phyloP scores from a whole-genome alignment of 257 asterid species.

The Lycium barbarum region DNA sequence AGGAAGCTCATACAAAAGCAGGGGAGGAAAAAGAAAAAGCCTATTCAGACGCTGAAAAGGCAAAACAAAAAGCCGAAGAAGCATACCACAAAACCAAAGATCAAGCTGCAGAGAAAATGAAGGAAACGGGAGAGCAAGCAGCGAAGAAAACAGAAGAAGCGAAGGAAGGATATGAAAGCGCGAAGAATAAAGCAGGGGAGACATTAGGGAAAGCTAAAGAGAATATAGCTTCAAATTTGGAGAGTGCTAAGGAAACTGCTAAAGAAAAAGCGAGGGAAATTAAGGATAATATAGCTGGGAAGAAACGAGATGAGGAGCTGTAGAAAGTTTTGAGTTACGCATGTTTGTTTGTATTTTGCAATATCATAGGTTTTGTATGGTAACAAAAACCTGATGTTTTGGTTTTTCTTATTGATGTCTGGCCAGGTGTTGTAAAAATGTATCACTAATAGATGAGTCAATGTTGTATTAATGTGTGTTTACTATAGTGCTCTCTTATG shows the following conservation, averaged over 20 bases:
- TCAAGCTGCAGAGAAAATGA: conserved; percentile 17
- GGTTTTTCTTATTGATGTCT: not conserved
- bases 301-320: conserved; percentile 46
- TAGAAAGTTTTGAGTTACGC: not conserved
- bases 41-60: conserved; percentile 24
- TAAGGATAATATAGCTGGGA: conserved; percentile 36
- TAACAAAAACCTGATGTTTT: not conserved
- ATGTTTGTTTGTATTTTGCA: not conserved
- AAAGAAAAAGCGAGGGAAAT: conserved; percentile 41
- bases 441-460: too few species aligned
- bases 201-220: conserved; percentile 43
- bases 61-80: conserved; percentile 27
- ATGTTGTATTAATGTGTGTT: too few species aligned
- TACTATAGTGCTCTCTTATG: too few species aligned
- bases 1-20: not conserved
- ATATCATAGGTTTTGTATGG: not conserved
- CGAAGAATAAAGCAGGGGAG: conserved; percentile 42
- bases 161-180: conserved; percentile 40
- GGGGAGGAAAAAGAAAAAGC: not conserved
- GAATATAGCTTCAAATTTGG: conserved; percentile 35
- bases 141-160: not conserved
- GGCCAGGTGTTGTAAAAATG: not conserved
- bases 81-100: conserved; percentile 31
- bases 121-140: not conserved
- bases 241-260: conserved; percentile 17